These are phyloP conservation scores for Aspergillus floridensis DNA, from an alignment of 2,329 filamentous ascomycete species.

Conservation along the genomic window DNA sequence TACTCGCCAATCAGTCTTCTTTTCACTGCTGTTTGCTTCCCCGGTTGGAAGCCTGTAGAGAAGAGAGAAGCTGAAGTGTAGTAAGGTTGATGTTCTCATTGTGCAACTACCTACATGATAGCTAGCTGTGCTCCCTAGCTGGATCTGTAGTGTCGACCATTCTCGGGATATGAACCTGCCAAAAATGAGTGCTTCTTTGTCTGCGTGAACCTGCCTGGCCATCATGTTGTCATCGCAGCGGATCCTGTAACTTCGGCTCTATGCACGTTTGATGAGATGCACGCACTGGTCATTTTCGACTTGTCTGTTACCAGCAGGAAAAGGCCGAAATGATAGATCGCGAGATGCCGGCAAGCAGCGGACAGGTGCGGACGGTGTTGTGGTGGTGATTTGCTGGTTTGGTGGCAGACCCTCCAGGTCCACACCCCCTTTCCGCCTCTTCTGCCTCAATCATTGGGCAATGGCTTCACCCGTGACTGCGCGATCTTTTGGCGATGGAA, in stretches of 20 bases:
- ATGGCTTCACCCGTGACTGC: conserved; percentile 32
- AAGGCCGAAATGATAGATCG: background rate
- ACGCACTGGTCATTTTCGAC: background rate
- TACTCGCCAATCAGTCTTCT: conserved; percentile 29
- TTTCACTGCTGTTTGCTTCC: conserved; percentile 39
- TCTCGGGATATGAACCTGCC: too few relatives aligned
- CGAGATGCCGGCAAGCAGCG: background rate
- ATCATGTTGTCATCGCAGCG: too few relatives aligned
- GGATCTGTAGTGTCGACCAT: too few relatives aligned
- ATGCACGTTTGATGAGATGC: background rate
- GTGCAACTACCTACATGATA: too few relatives aligned
- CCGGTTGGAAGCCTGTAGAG: conserved; percentile 38
- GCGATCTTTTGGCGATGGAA: conserved; percentile 37
- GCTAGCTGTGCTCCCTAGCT: too few relatives aligned
- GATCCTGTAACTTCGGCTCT: too few relatives aligned
- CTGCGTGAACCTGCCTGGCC: too few relatives aligned
- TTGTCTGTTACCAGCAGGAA: background rate
- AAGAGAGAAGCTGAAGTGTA: conserved; percentile 24
- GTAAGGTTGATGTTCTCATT: too few relatives aligned
- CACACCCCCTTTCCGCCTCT: background rate
- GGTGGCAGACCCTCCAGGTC: background rate
- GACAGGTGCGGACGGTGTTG: background rate
- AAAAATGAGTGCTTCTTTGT: too few relatives aligned
- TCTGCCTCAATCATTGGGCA: conserved; percentile 22
- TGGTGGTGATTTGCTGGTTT: background rate